Evolutionary conservation across 2,329 filamentous ascomycete species (phyloP).

Genomic region (Exophiala calicioides): DNA sequence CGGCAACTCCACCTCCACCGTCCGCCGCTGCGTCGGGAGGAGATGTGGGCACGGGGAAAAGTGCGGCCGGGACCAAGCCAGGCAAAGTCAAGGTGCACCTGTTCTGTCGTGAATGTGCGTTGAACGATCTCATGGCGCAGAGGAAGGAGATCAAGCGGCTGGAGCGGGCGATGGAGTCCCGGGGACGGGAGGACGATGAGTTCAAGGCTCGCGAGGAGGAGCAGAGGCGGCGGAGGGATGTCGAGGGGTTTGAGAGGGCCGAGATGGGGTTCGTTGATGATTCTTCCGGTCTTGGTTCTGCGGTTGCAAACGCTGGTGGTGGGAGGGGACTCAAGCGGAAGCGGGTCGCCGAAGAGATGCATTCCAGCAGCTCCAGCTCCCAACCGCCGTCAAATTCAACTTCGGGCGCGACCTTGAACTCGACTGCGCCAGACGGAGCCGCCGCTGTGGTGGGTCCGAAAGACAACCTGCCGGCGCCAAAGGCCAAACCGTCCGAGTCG

Average conservation of each 20-base stretch:
- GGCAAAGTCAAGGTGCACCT: slow-evolving; percentile 78
- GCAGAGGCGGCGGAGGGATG: slow-evolving; percentile 68
- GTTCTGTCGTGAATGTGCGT: slow-evolving; percentile 92
- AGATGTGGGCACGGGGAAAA: slow-evolving; percentile 59
- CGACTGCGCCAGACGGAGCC: too few species aligned
- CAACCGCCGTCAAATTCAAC: slow-evolving; percentile 48
- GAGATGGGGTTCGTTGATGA: slow-evolving; percentile 30
- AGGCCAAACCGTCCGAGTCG: slow-evolving; percentile 63
- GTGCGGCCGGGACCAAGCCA: too few species aligned
- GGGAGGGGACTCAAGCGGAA: slow-evolving; percentile 59
- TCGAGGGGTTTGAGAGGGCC: slow-evolving; percentile 47
- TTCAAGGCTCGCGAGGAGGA: slow-evolving; percentile 63
- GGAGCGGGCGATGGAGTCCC: slow-evolving; percentile 65
- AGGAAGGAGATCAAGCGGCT: slow-evolving; percentile 85
- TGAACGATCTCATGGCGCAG: slow-evolving; percentile 87
- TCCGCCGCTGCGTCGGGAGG: slow-evolving; percentile 63
- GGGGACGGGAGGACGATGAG: slow-evolving; percentile 63
- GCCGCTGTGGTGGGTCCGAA: too few species aligned
- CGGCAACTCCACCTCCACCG: slow-evolving; percentile 59
- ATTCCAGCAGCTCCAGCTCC: slow-evolving; percentile 57
- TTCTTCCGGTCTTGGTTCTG: not conserved
- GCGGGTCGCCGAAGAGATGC: slow-evolving; percentile 77
- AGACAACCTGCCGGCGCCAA: too few species aligned
- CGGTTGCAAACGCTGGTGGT: slow-evolving; percentile 35
- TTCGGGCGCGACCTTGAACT: slow-evolving; percentile 46